These are phyloP conservation scores for Apiospora rasikravindrae DNA, from an alignment of 2,329 filamentous ascomycete genomes.

Conservation along the genomic window DNA sequence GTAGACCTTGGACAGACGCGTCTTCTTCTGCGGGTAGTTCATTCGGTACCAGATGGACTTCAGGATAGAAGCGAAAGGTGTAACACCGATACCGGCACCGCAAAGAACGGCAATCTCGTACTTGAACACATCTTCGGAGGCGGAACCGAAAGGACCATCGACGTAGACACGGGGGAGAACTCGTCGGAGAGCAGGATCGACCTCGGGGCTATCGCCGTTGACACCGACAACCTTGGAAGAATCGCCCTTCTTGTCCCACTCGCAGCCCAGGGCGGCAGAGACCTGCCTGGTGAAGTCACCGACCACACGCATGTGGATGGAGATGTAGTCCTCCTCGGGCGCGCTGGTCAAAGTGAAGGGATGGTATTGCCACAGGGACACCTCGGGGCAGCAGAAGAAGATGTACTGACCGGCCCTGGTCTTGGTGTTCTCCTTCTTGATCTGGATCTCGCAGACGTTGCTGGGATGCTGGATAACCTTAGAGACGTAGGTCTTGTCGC, in stretches of 20 bases:
- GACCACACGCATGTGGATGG: constrained; percentile 82
- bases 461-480: constrained; percentile 90
- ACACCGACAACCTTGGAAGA: constrained; percentile 73
- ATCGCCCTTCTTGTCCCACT: constrained; percentile 64
- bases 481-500: constrained; percentile 84
- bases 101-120: constrained; percentile 82
- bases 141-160: constrained; percentile 84
- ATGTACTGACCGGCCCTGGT: constrained; percentile 86
- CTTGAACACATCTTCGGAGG: constrained; percentile 89
- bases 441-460: constrained; percentile 89
- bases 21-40: constrained; percentile 84
- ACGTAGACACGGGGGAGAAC: constrained; percentile 82
- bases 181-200: constrained; percentile 73
- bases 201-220: constrained; percentile 61
- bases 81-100: constrained; percentile 83
- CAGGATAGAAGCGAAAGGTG: constrained; percentile 84
- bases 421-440: constrained; percentile 88
- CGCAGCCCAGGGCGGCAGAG: constrained; percentile 75
- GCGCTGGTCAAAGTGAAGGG: constrained; percentile 87
- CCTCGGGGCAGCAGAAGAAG: constrained; percentile 84
- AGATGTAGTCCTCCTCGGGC: constrained; percentile 89
- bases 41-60: constrained; percentile 95
- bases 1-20: constrained; percentile 82
- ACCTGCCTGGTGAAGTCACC: constrained; percentile 80
- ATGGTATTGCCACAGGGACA: constrained; percentile 88